phyloP scores from a whole-genome alignment of 2,329 filamentous ascomycete species.

The Fusarium algeriense region DNA sequence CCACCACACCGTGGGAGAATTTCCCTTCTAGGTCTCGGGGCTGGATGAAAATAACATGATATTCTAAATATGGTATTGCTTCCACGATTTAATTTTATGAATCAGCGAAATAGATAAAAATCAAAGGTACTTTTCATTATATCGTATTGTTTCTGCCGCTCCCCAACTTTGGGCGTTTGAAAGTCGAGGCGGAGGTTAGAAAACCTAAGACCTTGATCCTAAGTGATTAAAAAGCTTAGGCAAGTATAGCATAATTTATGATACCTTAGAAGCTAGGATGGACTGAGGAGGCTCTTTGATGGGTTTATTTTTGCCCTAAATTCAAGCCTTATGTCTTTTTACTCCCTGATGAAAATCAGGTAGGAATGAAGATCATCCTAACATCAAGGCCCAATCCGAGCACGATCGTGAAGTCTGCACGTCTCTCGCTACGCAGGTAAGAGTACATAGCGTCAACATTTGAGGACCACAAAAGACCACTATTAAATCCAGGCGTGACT shows the following conservation, averaged over 20 bases:
- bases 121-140: not conserved
- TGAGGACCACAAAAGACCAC: conserved; percentile 31
- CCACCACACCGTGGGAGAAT: conserved; percentile 8
- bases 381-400: conserved; percentile 22
- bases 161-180: not conserved
- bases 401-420: conserved; percentile 31
- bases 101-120: not conserved
- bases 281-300: too few relatives aligned
- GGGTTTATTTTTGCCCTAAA: too few relatives aligned
- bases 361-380: conserved; percentile 8
- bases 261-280: too few relatives aligned
- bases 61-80: not conserved
- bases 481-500: conserved; percentile 6
- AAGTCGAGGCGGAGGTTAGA: not conserved
- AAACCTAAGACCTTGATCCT: too few relatives aligned
- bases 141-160: not conserved
- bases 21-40: conserved; percentile 11
- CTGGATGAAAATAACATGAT: conserved; percentile 5
- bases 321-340: too few relatives aligned
- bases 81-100: not conserved
- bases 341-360: not conserved
- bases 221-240: too few relatives aligned
- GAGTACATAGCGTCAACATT: conserved; percentile 28
- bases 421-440: conserved; percentile 29
- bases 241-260: too few relatives aligned